phyloP scores from a whole-genome alignment of 2,329 filamentous ascomycete genomes.

The Passalora sequoiae region DNA sequence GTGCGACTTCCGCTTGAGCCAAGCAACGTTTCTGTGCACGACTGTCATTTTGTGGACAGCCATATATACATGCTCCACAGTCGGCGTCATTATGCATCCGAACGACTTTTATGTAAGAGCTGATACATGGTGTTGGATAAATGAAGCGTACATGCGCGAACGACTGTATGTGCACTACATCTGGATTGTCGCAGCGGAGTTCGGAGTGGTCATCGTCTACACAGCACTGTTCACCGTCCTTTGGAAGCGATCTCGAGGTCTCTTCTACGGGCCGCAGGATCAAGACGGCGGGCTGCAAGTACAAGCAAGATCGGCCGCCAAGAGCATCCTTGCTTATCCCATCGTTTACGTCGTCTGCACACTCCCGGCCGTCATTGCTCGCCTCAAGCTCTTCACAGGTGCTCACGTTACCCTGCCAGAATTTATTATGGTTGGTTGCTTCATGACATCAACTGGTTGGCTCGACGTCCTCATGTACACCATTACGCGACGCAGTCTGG shows the following conservation, averaged over 20 bases:
- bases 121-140: constrained; percentile 63
- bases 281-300: constrained; percentile 25
- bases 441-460: constrained; percentile 55
- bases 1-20: constrained; percentile 48
- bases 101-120: constrained; percentile 56
- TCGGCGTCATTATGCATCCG: constrained; percentile 44
- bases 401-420: constrained; percentile 34
- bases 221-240: constrained; percentile 39
- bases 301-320: constrained; percentile 38
- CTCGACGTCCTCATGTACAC: constrained; percentile 55
- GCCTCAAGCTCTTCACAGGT: constrained; percentile 57
- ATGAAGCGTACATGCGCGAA: constrained; percentile 46
- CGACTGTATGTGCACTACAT: constrained; percentile 59
- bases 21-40: constrained; percentile 45
- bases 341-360: constrained; percentile 64
- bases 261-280: constrained; percentile 32
- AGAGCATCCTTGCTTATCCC: constrained; percentile 61
- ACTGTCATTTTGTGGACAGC: constrained; percentile 54
- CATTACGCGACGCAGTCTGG: constrained; percentile 49
- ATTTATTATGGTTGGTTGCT: constrained; percentile 49
- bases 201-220: constrained; percentile 49
- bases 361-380: constrained; percentile 57
- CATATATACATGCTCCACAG: constrained; percentile 52
- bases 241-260: constrained; percentile 34
- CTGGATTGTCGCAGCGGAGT: constrained; percentile 55